Evolutionary conservation across 2,329 filamentous ascomycete species (phyloP).

Genomic region (Fonsecaea multimorphosa): DNA sequence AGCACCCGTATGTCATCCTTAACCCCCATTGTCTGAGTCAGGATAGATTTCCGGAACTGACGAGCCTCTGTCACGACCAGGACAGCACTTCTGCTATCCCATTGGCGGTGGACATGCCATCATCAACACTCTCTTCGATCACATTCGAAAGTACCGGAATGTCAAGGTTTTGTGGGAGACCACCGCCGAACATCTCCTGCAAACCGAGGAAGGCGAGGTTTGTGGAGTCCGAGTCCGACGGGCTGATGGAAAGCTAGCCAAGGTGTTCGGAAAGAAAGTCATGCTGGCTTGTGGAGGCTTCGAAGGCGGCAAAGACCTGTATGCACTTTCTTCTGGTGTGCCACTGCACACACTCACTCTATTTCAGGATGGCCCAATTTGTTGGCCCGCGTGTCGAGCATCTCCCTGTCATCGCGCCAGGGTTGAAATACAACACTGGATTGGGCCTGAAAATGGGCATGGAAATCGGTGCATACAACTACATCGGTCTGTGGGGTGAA

Average conservation of each 20-base stretch:
- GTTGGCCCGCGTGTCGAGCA: slow-evolving; percentile 48
- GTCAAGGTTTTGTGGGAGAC: slow-evolving; percentile 49
- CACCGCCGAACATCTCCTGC: slow-evolving; percentile 46
- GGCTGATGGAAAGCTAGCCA: slow-evolving; percentile 44
- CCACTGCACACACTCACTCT: too few relatives aligned
- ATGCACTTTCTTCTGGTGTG: too few relatives aligned
- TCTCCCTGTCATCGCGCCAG: slow-evolving; percentile 51
- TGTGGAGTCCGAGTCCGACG: slow-evolving; percentile 49
- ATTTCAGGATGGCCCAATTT: slow-evolving; percentile 42
- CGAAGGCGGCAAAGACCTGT: slow-evolving; percentile 41
- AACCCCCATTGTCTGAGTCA: too few relatives aligned
- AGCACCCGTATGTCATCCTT: slow-evolving; percentile 41
- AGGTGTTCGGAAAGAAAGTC: slow-evolving; percentile 41
- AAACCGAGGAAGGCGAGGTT: slow-evolving; percentile 46
- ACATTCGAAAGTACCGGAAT: slow-evolving; percentile 45
- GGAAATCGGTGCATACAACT: slow-evolving; percentile 51
- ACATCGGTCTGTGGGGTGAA: too few relatives aligned
- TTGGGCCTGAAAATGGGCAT: slow-evolving; percentile 51
- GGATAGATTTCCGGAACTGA: too few relatives aligned
- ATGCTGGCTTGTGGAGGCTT: slow-evolving; percentile 52
- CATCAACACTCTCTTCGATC: slow-evolving; percentile 47
- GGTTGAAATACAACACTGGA: slow-evolving; percentile 50
- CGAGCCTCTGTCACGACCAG: too few relatives aligned
- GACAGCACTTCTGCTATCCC: slow-evolving; percentile 51
- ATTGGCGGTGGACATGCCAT: slow-evolving; percentile 50